Evolutionary conservation across 768 basidiomycete species (phyloP), one percentile per base, ranked within the genome.

Genomic region (Grammothele lineata): DNA sequence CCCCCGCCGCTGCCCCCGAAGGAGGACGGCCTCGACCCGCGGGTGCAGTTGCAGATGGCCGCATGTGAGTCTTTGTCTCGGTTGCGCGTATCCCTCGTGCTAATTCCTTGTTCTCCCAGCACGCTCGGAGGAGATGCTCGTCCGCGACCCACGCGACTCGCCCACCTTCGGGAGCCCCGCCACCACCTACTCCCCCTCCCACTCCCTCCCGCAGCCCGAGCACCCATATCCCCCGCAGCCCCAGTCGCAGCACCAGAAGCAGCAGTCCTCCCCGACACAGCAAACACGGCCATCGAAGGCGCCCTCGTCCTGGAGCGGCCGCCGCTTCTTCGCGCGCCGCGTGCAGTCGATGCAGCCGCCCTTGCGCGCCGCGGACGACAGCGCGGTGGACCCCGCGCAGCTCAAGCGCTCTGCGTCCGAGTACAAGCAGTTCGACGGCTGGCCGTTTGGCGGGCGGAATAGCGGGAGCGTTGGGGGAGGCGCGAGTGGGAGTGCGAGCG

Each of bases 271-370:
- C n/a, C n/a, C n/a, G n/a, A n/a, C n/a, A n/a, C 43, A 27, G 26
- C 37, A 25, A 21, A 45, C 42, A 17, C 22, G 35, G 34, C 9
- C 36, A 33, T 33, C 38, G 45, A 48, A 35, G 9, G 14, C 7
- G 35, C 35, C 35, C 36, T 47, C 52, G 43, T 40, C 47, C 7
- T 47, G 46, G 45, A 37, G 40, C 25, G 17, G 38, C 30, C 43
- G 48, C 27, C 36, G 24, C 8, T 25, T 45, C 18, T 39, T 48
- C 40, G 18, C 51, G 5, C 51, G 58, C 0, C 57, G 61, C 10
- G 55, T 59, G 6, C 58, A 57, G 40, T 62, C 61, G 5, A 45
- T 60, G 54, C 61, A 57, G 32, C 51, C 58, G n/a, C 44, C 47
- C 2, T 22, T 44, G 17, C 53, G 47, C 27, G 38, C 43, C 0